Evolutionary conservation across 78 protist genomes (phyloP), one percentile per base, ranked within the genome.

Genomic region (Polysphondylium violaceum): DNA sequence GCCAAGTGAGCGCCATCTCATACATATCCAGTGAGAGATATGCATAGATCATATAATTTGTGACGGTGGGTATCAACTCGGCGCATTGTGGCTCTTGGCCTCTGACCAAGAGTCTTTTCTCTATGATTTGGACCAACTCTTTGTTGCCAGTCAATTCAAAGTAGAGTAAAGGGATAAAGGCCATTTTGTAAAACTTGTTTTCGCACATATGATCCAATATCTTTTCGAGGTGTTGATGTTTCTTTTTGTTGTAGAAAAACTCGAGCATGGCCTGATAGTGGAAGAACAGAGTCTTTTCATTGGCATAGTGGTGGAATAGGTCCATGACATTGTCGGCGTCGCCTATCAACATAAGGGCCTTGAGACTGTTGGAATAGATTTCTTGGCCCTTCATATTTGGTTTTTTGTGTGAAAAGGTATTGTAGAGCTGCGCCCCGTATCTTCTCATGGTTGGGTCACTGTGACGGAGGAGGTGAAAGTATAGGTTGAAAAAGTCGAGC

Each of bases 1-100:
- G 40, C 73, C 73, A 65, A 38, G 6, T 29, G 2, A 65, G 16
- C n/a, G 73, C 73, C 25, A 65, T 36, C 33, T 65, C 55, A 65
- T 65, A 65, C 16, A 7, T 3, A 38, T 65, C 73, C 0, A 38
- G n/a, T 38, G 51, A 44, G 33, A 65, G 40, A 65, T 65, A 65
- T 6, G 8, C 0, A 38, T 65, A 51, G 40, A 65, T 65, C n/a
- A 65, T 29, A 6, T 38, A 65, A 33, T n/a, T 11, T 65, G 31
- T 21, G 33, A n/a, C n/a, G n/a, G n/a, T n/a, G n/a, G n/a, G n/a
- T n/a, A n/a, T n/a, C n/a, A n/a, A n/a, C n/a, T n/a, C n/a, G n/a
- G n/a, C n/a, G n/a, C n/a, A n/a, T n/a, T n/a, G 53, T 47, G 53
- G 11, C 11, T 7, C 11, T 47, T 47, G 53, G 11, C 11, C 11